Conservation (phyloP, 2,329 filamentous ascomycete genomes). For the Diplodia mutila region DNA sequence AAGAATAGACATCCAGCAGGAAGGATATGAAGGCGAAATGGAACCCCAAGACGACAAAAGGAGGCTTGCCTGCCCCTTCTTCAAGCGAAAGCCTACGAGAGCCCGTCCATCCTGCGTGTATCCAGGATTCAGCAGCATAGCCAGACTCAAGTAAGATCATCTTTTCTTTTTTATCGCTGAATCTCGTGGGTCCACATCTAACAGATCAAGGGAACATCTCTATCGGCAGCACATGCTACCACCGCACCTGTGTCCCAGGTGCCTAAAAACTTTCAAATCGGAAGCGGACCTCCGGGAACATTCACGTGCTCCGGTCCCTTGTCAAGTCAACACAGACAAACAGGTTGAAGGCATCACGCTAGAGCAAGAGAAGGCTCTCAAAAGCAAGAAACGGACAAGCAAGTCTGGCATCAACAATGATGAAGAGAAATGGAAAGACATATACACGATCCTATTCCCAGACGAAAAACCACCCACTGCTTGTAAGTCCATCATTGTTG, state of each 20-base stretch:
- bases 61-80: constrained; percentile 5
- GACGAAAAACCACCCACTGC: not conserved
- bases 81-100: constrained; percentile 4
- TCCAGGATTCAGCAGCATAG: constrained; percentile 1
- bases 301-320: not conserved
- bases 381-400: not conserved
- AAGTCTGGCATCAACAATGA: not conserved
- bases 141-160: not conserved
- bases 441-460: not conserved
- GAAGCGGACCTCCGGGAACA: not conserved
- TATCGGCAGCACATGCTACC: constrained; percentile 12
- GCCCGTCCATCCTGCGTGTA: not conserved
- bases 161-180: not conserved
- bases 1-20: not conserved
- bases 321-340: not conserved
- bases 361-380: constrained; percentile 11
- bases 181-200: not conserved
- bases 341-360: not conserved
- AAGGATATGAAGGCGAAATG: accelerated
- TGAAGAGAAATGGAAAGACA: not conserved
- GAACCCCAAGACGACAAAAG: not conserved
- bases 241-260: not conserved
- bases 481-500: not conserved
- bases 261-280: not conserved
- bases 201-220: not conserved